Percentiles rank a stretch among this genome's conserved stretches.
Conservation (phyloP, 306 rosid genomes). For the Prunus salicina region DNA sequence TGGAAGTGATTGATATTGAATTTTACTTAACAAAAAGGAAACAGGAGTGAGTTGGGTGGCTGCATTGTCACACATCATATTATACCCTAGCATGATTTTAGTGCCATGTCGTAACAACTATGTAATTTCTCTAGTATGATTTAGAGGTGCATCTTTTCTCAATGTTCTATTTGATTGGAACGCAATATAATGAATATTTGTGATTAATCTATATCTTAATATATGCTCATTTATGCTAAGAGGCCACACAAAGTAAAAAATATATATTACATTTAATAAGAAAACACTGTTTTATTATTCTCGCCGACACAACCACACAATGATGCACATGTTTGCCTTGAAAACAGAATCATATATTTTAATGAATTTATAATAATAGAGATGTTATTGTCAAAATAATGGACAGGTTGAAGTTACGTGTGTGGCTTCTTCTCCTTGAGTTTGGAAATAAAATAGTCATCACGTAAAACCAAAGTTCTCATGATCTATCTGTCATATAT, state of each 20-base stretch:
- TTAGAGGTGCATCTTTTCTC: too few species aligned
- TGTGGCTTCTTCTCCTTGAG: constrained; percentile 3
- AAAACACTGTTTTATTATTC: too few species aligned
- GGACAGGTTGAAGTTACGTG: background rate
- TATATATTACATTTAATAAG: too few species aligned
- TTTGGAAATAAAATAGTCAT: background rate
- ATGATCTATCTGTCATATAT: background rate
- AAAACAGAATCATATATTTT: background rate
- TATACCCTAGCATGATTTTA: background rate
- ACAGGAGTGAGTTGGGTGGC: background rate
- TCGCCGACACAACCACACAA: background rate
- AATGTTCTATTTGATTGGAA: too few species aligned
- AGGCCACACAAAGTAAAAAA: too few species aligned
- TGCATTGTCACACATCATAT: background rate
- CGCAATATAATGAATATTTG: too few species aligned
- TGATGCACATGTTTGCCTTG: background rate
- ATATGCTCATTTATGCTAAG: too few species aligned
- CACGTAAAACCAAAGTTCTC: background rate
- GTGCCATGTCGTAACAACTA: too few species aligned
- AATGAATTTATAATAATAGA: too few species aligned
- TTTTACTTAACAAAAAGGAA: too few species aligned
- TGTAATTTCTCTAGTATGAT: too few species aligned
- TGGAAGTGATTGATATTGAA: background rate
- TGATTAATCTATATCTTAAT: too few species aligned
- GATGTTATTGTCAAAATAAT: background rate